A percentile compares a stretch with the other conserved stretches of the same genome.
Evolutionary conservation across 441 rosid species (phyloP).

Genomic region (Eruca vesicaria): DNA sequence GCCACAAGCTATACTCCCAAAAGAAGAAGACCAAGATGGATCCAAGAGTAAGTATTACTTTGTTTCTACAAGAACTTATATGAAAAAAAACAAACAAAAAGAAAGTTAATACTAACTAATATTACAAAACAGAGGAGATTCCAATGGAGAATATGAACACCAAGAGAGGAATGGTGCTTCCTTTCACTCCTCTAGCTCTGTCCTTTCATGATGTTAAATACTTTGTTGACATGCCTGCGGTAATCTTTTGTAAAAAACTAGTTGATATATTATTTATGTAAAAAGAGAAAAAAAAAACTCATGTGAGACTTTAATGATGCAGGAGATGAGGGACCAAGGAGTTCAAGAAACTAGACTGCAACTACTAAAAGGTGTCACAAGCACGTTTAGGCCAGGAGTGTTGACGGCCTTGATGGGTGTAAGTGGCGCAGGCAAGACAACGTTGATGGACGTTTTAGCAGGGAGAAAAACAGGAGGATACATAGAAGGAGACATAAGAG

Average conservation of each 20-base stretch:
- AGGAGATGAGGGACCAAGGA: conserved; percentile 96
- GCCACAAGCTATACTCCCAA: conserved; percentile 65
- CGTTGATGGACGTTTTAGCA: conserved; percentile 93
- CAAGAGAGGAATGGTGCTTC: conserved; percentile 90
- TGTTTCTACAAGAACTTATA: neutral
- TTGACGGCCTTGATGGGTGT: conserved; percentile 97
- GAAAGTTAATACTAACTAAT: neutral
- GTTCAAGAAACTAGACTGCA: conserved; percentile 63
- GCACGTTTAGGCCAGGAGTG: conserved; percentile 88
- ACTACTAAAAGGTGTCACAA: conserved; percentile 66
- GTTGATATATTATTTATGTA: neutral
- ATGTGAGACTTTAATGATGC: conserved; percentile 27
- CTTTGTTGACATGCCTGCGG: conserved; percentile 90
- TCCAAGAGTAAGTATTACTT: neutral
- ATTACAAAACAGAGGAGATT: conserved; percentile 18
- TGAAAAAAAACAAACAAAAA: neutral
- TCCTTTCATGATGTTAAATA: conserved; percentile 73
- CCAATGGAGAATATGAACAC: conserved; percentile 43
- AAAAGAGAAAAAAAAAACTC: neutral
- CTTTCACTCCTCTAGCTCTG: conserved; percentile 88
- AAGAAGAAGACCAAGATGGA: conserved; percentile 47
- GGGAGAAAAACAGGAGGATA: conserved; percentile 91
- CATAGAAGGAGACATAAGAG: conserved; percentile 77
- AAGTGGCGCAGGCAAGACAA: conserved; percentile 97
- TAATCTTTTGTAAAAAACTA: conserved; percentile 26